Evolutionary conservation across 2,329 filamentous ascomycete species (phyloP).

Genomic region (Colletotrichum orbiculare): DNA sequence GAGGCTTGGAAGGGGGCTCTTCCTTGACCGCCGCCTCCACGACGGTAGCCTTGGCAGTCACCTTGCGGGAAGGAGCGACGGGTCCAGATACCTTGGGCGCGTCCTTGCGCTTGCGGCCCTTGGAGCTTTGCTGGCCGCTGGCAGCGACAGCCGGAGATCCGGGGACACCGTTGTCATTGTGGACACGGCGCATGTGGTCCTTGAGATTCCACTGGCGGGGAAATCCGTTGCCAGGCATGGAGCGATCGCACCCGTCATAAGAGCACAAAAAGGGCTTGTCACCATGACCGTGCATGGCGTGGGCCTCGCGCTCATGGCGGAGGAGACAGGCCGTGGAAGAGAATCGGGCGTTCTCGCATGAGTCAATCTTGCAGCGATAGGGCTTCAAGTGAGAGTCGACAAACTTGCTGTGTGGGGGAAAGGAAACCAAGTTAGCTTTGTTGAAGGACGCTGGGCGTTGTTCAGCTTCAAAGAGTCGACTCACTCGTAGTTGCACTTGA

Average conservation of each 20-base stretch:
- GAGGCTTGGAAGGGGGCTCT: conserved; percentile 51
- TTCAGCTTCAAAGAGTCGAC: conserved; percentile 46
- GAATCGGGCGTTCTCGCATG: conserved; percentile 88
- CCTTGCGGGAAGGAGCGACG: conserved; percentile 58
- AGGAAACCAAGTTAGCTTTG: conserved; percentile 42
- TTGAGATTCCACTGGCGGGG: conserved; percentile 94
- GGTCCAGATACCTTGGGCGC: conserved; percentile 50
- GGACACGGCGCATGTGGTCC: conserved; percentile 97
- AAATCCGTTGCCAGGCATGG: conserved; percentile 86
- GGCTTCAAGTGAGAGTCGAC: conserved; percentile 97
- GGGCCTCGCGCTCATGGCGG: conserved; percentile 93
- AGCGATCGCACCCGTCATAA: conserved; percentile 88
- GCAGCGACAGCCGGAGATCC: conserved; percentile 50
- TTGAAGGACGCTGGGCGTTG: background rate
- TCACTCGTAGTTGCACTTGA: conserved; percentile 99
- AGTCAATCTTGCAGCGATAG: conserved; percentile 89
- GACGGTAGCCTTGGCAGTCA: conserved; percentile 55
- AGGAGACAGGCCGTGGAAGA: conserved; percentile 95
- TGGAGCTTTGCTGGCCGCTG: conserved; percentile 50
- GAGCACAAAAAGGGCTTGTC: conserved; percentile 92
- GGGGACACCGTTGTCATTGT: conserved; percentile 69
- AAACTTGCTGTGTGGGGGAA: conserved; percentile 77
- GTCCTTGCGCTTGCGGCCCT: conserved; percentile 70
- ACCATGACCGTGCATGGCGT: conserved; percentile 94
- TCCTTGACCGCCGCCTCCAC: conserved; percentile 48